phyloP scores from a whole-genome alignment of 2,329 filamentous ascomycete species.

The Cylindrodendrum hubeiense region DNA sequence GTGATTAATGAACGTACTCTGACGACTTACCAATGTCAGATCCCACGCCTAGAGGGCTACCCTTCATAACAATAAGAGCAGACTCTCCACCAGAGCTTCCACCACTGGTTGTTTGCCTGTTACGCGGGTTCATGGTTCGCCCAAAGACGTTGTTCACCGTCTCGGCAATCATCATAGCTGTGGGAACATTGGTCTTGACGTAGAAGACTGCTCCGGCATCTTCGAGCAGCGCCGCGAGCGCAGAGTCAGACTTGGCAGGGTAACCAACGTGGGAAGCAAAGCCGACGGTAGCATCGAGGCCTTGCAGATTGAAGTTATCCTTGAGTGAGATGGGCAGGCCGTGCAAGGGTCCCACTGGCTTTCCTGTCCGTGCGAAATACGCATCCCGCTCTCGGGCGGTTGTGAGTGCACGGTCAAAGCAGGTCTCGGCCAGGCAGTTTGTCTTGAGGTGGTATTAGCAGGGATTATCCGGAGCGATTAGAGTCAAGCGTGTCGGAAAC shows the following conservation, averaged over 20 bases:
- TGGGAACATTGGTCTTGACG: conserved; percentile 70
- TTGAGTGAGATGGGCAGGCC: conserved; percentile 76
- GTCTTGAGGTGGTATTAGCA: conserved; percentile 43
- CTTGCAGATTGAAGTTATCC: conserved; percentile 75
- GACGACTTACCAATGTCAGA: conserved; percentile 66
- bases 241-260: conserved; percentile 60
- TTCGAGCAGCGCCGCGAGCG: conserved; percentile 56
- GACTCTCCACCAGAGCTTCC: conserved; percentile 77
- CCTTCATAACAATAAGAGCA: conserved; percentile 70
- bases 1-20: accelerated
- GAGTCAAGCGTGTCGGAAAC: background rate
- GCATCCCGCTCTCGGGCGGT: conserved; percentile 63
- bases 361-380: conserved; percentile 60
- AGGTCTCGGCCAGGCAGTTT: conserved; percentile 66
- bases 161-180: conserved; percentile 78
- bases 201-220: conserved; percentile 66
- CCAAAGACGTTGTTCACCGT: conserved; percentile 75
- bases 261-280: conserved; percentile 72
- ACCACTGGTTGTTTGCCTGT: conserved; percentile 70
- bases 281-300: conserved; percentile 72
- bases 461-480: no score
- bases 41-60: conserved; percentile 71
- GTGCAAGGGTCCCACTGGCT: conserved; percentile 72
- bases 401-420: conserved; percentile 64
- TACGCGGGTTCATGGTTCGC: conserved; percentile 71